Evolutionary conservation across 495 filamentous ascomycete species (phyloP).

Genomic region (Tuber brumale): DNA sequence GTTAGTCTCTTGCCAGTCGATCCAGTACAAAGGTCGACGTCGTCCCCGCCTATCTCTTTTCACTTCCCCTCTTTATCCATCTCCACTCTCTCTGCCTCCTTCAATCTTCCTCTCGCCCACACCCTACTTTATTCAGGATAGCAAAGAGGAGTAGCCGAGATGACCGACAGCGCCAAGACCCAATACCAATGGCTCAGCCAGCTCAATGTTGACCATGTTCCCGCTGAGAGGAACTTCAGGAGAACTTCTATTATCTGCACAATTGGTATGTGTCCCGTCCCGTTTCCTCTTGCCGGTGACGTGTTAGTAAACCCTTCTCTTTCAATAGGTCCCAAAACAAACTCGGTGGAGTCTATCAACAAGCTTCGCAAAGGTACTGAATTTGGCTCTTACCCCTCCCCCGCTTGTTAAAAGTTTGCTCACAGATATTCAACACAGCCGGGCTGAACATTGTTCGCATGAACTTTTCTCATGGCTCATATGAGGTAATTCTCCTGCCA

Average conservation of each 20-base stretch:
- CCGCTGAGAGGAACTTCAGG: slow-evolving; percentile 78
- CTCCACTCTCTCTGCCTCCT: slow-evolving; percentile 16
- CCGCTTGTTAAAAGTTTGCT: slow-evolving; percentile 29
- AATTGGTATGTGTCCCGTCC: slow-evolving; percentile 59
- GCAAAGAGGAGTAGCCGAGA: slow-evolving; percentile 18
- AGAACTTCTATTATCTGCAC: slow-evolving; percentile 98
- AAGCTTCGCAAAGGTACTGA: slow-evolving; percentile 64
- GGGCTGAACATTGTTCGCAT: slow-evolving; percentile 97
- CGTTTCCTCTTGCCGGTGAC: not conserved
- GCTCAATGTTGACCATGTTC: slow-evolving; percentile 50
- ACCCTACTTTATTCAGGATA: not conserved
- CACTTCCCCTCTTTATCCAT: slow-evolving; percentile 23
- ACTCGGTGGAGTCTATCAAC: slow-evolving; percentile 94
- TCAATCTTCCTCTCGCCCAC: slow-evolving; percentile 11
- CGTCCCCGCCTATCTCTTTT: slow-evolving; percentile 38
- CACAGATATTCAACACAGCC: slow-evolving; percentile 45
- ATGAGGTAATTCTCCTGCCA: slow-evolving; percentile 56
- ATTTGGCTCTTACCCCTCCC: slow-evolving; percentile 22
- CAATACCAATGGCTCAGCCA: slow-evolving; percentile 88
- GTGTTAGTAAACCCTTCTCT: slow-evolving; percentile 1
- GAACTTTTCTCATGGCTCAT: slow-evolving; percentile 98
- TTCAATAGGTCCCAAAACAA: slow-evolving; percentile 79
- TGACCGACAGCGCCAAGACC: slow-evolving; percentile 48
- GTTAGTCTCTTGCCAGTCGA: slow-evolving; percentile 8
- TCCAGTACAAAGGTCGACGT: slow-evolving; percentile 31